Base-by-base conservation (phyloP, 2,329 filamentous ascomycete species). In the Arthrinium puccinioides region DNA sequence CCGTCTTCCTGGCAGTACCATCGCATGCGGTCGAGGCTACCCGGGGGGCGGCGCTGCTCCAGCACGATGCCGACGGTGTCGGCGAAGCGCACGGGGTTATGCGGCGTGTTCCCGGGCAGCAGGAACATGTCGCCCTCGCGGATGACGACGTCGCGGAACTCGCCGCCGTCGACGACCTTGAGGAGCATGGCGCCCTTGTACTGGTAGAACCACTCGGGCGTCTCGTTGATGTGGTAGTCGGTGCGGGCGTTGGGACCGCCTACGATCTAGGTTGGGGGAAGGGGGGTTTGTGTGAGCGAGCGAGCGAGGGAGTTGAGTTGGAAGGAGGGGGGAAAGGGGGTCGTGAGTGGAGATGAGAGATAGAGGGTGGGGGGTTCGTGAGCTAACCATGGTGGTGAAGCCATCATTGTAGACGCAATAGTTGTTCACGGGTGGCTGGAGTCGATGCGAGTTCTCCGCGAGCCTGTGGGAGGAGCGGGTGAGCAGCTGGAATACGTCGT, bases 171-270 rank as follows among this genome's bases (percentile, higher is more conserved):
- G 45, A 96, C 85, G 13, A 92, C 84, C 59, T 94, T 94, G 50
- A 98, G 82, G 40, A 92, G 72, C 90, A 97, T 96, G 48, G 83
- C 81, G 48, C 92, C 92, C 53, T 82, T 81, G 74, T 95, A 80
- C 64, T 97, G 90, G 73, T 92, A 97, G 78, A 97, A 98, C 82
- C 89, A 97, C 63, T 97, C 92, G 10, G 92, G 81, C 1, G 90
- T 97, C 52, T 80, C 70, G 72, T 97, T 97, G 75, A 97, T 90
- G 73, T 97, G 92, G 71, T 96, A 98, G 71, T 97, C 92, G 39
- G 89, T 96, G 46, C 92, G 81, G 43, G 87, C 87, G 62, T 97
- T 97, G 54, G 92, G 92, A 10, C 92, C 92, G 57, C 92, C 92
- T 44, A 98, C 89, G 52, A 95, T 88, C 84, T 80, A 46, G 8